Evolutionary conservation across 2,329 filamentous ascomycete genomes (phyloP), one percentile per base, ranked within the genome.

Genomic region (Claviceps purpurea): DNA sequence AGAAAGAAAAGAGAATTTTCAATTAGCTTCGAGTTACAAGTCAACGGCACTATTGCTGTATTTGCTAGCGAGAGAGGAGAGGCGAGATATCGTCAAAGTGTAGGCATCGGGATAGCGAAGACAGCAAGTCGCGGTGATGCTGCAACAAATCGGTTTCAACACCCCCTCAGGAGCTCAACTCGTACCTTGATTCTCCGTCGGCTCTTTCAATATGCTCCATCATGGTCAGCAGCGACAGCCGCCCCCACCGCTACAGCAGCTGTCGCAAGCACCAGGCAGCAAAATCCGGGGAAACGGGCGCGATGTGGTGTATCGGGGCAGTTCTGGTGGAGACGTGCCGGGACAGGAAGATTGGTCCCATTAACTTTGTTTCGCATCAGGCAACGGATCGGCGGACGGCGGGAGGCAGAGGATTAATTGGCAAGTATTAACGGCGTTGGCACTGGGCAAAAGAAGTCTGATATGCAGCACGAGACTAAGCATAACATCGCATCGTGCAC

Each of bases 131-230:
- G 42, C 13, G 4, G 5, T n/a, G 22, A 6, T 26, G 13, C 24
- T 30, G 47, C 38, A 41, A 48, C 46, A n/a, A 5, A 13, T 10
- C 22, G 30, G 40, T 18, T 16, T 26, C 16, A n/a, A 22, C 5
- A 24, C 20, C 5, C 3, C 20, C 20, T 16, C 10, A 34, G 30
- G 30, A 34, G 30, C 30, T 34, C 30, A 42, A 16, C 45, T 50
- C 54, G 18, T 45, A 55, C 55, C 48, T 42, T n/a, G 44, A 44
- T 13, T 11, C 43, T 34, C 50, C 54, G 42, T 55, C 52, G 39
- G 49, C 50, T 39, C 50, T 44, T 22, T 43, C 50, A 22, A 49
- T 30, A 26, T 50, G 52, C 20, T 55, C 52, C 55, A 48, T 52
- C 43, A 47, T 50, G 50, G 37, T 43, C 45, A 44, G 30, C 37